Base-by-base conservation (phyloP, 2,329 filamentous ascomycete species). In the Cladosporium sp. region DNA sequence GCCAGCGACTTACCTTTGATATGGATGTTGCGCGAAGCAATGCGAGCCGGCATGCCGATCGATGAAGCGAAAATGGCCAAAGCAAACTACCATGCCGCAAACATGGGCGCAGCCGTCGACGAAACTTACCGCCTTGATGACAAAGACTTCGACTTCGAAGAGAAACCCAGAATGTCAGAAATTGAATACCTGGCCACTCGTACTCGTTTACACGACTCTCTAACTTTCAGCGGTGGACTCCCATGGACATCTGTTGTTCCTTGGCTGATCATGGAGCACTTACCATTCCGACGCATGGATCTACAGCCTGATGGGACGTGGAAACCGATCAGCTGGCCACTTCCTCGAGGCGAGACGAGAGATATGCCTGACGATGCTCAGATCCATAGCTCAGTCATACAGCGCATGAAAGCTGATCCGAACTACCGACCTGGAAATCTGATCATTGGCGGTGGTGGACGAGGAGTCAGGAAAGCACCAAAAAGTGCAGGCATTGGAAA, bases 201-300 rank as follows among this genome's bases (percentile, higher is more conserved):
- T 4, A 67, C 65, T 14, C 65, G 61, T n/a, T 23, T 69, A 30
- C 77, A 79, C 64, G 77, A 79, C 63, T 75, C 71, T 16, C 71
- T 78, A 21, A 59, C 66, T 39, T 75, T 78, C 51, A 71, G 71
- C n/a, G 70, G 72, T 49, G 77, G 75, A 6, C 67, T 71, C 3
- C 68, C 60, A 16, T 74, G 67, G 59, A 51, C 69, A 16, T 67
- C 67, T 56, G 74, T 76, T 8, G 49, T 76, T n/a, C 65, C 73
- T 25, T 79, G 77, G 77, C 76, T 76, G 73, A 70, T 77, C 51
- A 91, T 94, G 91, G 91, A 94, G 73, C 93, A 90, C 74, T 80
- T 94, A 26, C 91, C 91, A 0, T 93, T 94, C 78, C 85, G 90
- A 1, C 83, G 91, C 26, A 93, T 95, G 89, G 91, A 94, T 70